Conservation (phyloP, 2,329 filamentous ascomycete genomes). For the Phaeosphaeriaceae sp. region DNA sequence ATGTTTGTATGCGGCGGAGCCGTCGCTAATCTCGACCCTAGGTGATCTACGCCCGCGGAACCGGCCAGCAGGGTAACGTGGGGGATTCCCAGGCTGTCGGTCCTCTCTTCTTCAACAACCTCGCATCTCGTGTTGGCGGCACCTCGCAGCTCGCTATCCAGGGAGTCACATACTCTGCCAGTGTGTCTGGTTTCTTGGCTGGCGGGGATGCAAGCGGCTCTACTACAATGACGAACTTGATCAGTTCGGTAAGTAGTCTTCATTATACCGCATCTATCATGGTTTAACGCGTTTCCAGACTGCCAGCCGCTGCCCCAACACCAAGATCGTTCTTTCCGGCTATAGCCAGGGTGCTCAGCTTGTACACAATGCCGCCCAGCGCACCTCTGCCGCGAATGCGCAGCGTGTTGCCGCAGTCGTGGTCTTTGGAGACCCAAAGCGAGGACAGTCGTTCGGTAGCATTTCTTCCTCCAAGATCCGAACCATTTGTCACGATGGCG, state of each 20-base stretch:
- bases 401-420: slow-evolving; percentile 29
- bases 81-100: slow-evolving; percentile 53
- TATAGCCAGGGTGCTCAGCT: slow-evolving; percentile 46
- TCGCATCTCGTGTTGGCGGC: slow-evolving; percentile 51
- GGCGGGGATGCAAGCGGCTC: slow-evolving; percentile 56
- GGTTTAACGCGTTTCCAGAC: slow-evolving; percentile 8
- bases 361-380: slow-evolving; percentile 52
- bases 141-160: slow-evolving; percentile 57
- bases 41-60: slow-evolving; percentile 64
- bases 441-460: slow-evolving; percentile 31
- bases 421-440: slow-evolving; percentile 44
- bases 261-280: not conserved
- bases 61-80: slow-evolving; percentile 60
- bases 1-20: not conserved
- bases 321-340: slow-evolving; percentile 28
- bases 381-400: slow-evolving; percentile 19
- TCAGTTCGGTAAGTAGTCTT: slow-evolving; percentile 35
- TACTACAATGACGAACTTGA: slow-evolving; percentile 51
- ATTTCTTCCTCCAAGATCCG: slow-evolving; percentile 29
- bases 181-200: slow-evolving; percentile 51
- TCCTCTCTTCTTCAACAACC: slow-evolving; percentile 58
- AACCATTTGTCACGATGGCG: slow-evolving; percentile 39
- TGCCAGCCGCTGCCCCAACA: slow-evolving; percentile 23
- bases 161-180: slow-evolving; percentile 62
- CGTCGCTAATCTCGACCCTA: not conserved